These are phyloP conservation scores for Chaetomidium leptoderma DNA, from an alignment of 495 filamentous ascomycete genomes.

Conservation along the genomic window DNA sequence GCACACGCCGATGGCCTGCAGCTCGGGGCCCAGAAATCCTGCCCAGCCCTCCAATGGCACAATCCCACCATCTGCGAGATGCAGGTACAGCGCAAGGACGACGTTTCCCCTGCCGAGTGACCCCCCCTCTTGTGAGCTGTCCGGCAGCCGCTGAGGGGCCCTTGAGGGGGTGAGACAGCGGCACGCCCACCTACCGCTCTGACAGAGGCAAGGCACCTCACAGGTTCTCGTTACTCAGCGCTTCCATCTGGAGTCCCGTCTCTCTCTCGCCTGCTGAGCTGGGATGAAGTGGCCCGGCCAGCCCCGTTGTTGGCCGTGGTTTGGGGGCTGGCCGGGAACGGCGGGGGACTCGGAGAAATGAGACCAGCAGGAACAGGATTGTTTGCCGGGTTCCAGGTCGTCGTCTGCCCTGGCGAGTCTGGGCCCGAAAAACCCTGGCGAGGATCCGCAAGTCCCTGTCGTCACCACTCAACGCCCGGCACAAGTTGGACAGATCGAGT, in stretches of 20 bases:
- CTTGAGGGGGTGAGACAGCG: neutral
- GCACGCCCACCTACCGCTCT: neutral
- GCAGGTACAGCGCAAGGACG: conserved; percentile 18
- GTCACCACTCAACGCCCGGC: neutral
- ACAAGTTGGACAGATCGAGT: neutral
- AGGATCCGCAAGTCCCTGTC: neutral
- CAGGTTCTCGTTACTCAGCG: neutral
- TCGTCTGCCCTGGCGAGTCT: neutral
- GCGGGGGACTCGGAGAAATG: neutral
- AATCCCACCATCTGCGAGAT: conserved; percentile 4
- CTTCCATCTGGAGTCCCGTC: neutral
- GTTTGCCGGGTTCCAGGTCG: neutral
- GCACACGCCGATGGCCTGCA: conserved; percentile 1
- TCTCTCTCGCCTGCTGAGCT: neutral
- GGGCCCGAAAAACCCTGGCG: neutral
- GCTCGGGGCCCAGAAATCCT: neutral
- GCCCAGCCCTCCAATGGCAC: conserved; percentile 10
- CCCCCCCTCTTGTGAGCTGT: neutral
- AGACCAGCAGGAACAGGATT: neutral
- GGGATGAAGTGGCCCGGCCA: neutral
- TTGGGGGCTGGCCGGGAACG: neutral
- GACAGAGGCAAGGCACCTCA: too few species aligned
- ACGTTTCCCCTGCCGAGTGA: conserved; percentile 3
- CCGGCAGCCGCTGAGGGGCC: neutral
- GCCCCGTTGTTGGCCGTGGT: neutral